Evolutionary conservation across 2,329 filamentous ascomycete genomes (phyloP).

Genomic region (Calonectria montana): DNA sequence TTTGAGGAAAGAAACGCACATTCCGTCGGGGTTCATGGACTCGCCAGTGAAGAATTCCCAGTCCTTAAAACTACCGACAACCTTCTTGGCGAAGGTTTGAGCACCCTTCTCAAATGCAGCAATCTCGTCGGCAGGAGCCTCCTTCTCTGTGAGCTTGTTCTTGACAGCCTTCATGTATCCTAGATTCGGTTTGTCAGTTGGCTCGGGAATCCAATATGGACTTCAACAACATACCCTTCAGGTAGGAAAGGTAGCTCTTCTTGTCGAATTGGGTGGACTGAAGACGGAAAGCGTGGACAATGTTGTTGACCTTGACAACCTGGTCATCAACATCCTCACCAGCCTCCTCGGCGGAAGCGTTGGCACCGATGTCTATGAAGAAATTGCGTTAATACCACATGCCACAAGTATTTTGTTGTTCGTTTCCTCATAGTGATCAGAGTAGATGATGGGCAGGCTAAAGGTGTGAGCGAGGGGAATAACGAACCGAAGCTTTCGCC

Average conservation of each 20-base stretch:
- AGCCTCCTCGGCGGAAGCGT: constrained; percentile 93
- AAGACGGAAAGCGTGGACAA: constrained; percentile 92
- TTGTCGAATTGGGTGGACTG: constrained; percentile 85
- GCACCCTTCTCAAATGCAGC: constrained; percentile 85
- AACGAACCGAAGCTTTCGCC: constrained; percentile 77
- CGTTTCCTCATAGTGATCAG: no score
- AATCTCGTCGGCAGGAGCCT: constrained; percentile 73
- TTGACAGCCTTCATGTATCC: constrained; percentile 95
- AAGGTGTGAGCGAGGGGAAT: background rate
- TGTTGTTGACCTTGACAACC: constrained; percentile 85
- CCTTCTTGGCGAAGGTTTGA: constrained; percentile 80
- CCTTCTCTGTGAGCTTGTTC: constrained; percentile 71
- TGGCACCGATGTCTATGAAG: constrained; percentile 84
- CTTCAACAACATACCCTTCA: constrained; percentile 75
- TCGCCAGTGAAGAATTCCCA: constrained; percentile 95
- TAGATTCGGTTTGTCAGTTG: constrained; percentile 46
- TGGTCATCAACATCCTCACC: constrained; percentile 80
- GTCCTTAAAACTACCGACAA: constrained; percentile 90
- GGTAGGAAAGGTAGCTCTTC: constrained; percentile 83
- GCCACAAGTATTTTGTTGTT: background rate
- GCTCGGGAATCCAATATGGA: background rate
- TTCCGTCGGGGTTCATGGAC: constrained; percentile 92
- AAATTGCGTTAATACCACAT: constrained; percentile 18
- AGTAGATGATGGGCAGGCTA: background rate
- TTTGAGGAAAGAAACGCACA: constrained; percentile 68